These are phyloP conservation scores for Yamadazyma buinensis DNA, from an alignment of 1,139 yeast species.

Conservation along the genomic window DNA sequence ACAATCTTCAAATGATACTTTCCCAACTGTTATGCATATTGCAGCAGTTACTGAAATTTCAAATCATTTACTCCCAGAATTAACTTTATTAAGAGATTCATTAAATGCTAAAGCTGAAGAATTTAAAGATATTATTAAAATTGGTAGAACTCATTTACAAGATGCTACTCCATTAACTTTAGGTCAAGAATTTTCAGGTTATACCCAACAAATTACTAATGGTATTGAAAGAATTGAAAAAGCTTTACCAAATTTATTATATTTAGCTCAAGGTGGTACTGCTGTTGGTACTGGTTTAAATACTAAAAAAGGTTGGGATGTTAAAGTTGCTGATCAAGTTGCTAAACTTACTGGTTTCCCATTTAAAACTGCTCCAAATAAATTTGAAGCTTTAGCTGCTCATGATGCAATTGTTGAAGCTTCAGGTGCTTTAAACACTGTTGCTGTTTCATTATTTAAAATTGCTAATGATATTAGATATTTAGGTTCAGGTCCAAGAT, in stretches of 20 bases:
- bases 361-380: constrained; percentile 94
- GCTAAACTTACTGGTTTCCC: constrained; percentile 80
- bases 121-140: constrained; percentile 85
- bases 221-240: constrained; percentile 85
- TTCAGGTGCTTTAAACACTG: constrained; percentile 93
- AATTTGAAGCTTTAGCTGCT: constrained; percentile 98
- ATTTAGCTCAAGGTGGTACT: constrained; percentile 98
- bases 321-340: constrained; percentile 74
- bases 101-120: constrained; percentile 75
- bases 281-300: constrained; percentile 99
- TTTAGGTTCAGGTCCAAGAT: constrained; percentile 98
- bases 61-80: constrained; percentile 70
- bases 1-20: constrained; percentile 95
- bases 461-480: constrained; percentile 97
- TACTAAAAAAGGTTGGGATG: constrained; percentile 87
- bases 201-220: constrained; percentile 86
- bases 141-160: constrained; percentile 98
- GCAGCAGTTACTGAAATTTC: constrained; percentile 93
- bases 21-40: constrained; percentile 99
- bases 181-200: constrained; percentile 97
- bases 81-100: constrained; percentile 72
- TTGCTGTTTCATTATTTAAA: constrained; percentile 89
- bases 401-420: constrained; percentile 98
- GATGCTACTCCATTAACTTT: constrained; percentile 97
- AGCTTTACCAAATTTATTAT: constrained; percentile 70